phyloP scores from a whole-genome alignment of 345 rosid genomes.

The Bruguiera parviflora region DNA sequence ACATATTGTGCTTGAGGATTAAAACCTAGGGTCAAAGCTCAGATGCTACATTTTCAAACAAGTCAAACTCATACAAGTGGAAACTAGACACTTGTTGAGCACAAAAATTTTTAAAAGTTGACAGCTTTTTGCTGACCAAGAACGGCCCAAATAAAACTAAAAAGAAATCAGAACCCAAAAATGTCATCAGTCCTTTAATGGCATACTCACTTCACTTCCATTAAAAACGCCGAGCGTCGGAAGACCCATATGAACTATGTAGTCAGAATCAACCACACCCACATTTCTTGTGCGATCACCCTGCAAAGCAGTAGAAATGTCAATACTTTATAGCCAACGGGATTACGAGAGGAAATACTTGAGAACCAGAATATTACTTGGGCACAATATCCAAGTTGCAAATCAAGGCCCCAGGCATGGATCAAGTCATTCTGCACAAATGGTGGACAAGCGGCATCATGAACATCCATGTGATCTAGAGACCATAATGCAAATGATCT shows the following conservation, averaged over 20 bases:
- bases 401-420: conserved; percentile 94
- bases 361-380: conserved; percentile 44
- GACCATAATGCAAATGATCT: neutral
- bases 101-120: too few species aligned
- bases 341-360: neutral
- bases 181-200: neutral
- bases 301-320: conserved; percentile 30
- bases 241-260: conserved; percentile 74
- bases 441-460: neutral
- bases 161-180: neutral
- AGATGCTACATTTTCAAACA: too few species aligned
- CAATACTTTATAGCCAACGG: neutral
- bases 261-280: conserved; percentile 91
- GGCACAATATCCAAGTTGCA: conserved; percentile 84
- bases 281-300: conserved; percentile 86
- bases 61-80: too few species aligned
- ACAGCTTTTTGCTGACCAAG: neutral
- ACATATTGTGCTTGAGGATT: too few species aligned
- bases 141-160: neutral
- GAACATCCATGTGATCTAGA: neutral
- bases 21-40: too few species aligned
- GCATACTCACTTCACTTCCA: conserved; percentile 37
- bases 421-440: conserved; percentile 74
- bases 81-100: too few species aligned
- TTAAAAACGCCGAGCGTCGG: conserved; percentile 69